A percentile compares a stretch with the other conserved stretches of the same genome.
Evolutionary conservation across 2,329 filamentous ascomycete species (phyloP).

Genomic region (Trichoderma koningiopsis): DNA sequence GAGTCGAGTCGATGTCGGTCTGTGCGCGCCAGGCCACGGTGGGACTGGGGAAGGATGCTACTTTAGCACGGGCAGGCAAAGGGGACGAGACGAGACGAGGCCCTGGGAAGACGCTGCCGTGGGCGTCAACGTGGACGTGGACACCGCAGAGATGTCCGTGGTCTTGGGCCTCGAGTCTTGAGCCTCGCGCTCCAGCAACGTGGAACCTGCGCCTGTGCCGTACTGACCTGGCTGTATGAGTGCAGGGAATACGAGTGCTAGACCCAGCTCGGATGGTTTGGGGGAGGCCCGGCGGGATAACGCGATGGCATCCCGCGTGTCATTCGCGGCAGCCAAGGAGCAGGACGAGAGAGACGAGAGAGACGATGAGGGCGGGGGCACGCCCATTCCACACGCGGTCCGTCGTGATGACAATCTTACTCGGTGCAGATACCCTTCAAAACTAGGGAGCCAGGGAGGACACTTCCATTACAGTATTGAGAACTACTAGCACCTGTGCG

Average conservation of each 20-base stretch:
- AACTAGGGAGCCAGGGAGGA: slow-evolving; percentile 17
- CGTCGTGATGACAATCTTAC: slow-evolving; percentile 21
- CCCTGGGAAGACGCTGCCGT: background rate
- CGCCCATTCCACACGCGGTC: slow-evolving; percentile 1
- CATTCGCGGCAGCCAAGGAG: slow-evolving; percentile 18
- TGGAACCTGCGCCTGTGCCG: background rate
- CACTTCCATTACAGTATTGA: background rate
- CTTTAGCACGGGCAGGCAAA: background rate
- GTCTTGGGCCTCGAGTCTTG: background rate
- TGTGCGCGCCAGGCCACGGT: slow-evolving; percentile 14
- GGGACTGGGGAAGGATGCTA: slow-evolving; percentile 23
- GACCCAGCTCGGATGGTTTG: background rate
- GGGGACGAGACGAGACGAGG: background rate
- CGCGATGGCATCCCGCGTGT: slow-evolving; percentile 21
- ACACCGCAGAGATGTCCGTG: background rate
- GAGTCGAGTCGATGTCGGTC: slow-evolving; percentile 23
- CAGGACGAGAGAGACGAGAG: background rate
- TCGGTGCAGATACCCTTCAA: slow-evolving; percentile 11
- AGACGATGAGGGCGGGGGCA: background rate
- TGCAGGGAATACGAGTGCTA: background rate
- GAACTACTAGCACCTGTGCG: background rate
- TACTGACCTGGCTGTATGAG: background rate
- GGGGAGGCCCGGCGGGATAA: slow-evolving; percentile 10
- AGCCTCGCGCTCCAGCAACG: slow-evolving; percentile 6
- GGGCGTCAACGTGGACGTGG: background rate